Base-by-base conservation (phyloP, 495 filamentous ascomycete species). In the Hypoxylon rickii region DNA sequence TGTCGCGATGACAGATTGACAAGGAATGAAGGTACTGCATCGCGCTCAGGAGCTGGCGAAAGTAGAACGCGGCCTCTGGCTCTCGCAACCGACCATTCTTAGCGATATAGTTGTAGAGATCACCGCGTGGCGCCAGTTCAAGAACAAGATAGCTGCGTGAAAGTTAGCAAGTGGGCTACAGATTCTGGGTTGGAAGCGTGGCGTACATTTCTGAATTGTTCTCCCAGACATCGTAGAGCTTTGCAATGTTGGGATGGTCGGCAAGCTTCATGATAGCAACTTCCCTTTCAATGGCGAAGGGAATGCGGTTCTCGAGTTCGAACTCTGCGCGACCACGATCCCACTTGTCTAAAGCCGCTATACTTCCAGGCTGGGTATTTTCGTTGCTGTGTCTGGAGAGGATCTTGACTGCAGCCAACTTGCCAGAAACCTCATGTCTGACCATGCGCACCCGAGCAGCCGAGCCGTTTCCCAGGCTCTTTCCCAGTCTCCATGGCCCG, bases 221-320 rank as follows among this genome's bases (percentile, higher is more conserved):
- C 76, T 97, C 95, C 93, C 93, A 99, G 12, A 97, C 88, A 72
- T 97, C 95, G 64, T 89, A 89, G 7, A 99, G 72, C 50, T 86
- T 87, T 64, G 97, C 89, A 44, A 99, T 89, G 68, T 97, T 90
- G 0, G 85, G 89, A 73, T 99, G 94, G 55, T 93, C 85, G 44
- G 97, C 90, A 32, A 97, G 79, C 69, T 95, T 97, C 85, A 97
- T 93, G 52, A 98, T 93, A 7, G 90, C 89, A 32, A 96, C 89
- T 65, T 98, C 94, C 29, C 94, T 80, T 66, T 97, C 94, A 40
- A 97, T 89, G 1, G 86, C 87, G 58, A 88, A 82, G 1, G 92
- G 92, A 73, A 97, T 92, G 22, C 82, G 77, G 49, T 83, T 81
- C 54, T 81, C 73, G 12, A 81, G 79, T 8, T 79, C 76, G 13